phyloP scores from a whole-genome alignment of 2,329 filamentous ascomycete genomes.

The Aspergillus clavatus region DNA sequence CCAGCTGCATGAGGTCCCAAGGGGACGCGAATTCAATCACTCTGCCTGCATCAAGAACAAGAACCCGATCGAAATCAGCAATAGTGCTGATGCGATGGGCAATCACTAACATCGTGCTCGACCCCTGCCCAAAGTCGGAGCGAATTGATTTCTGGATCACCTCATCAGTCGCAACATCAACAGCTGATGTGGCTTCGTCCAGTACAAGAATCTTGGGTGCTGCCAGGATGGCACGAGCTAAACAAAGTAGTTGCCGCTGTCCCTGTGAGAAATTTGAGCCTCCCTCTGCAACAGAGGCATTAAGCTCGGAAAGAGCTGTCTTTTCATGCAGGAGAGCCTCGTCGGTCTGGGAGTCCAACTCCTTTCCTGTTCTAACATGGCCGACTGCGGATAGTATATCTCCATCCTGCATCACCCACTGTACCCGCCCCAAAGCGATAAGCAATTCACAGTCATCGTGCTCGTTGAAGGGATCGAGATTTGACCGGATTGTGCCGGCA shows the following conservation, averaged over 20 bases:
- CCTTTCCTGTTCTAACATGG: too few species aligned
- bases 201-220: not conserved
- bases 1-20: not conserved
- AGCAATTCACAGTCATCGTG: constrained; percentile 64
- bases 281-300: not conserved
- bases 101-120: not conserved
- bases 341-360: too few species aligned
- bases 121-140: not conserved
- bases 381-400: not conserved
- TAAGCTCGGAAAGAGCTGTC: not conserved
- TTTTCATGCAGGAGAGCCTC: not conserved
- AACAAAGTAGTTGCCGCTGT: not conserved
- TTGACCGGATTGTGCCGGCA: constrained; percentile 69
- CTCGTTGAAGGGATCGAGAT: constrained; percentile 70
- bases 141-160: not conserved
- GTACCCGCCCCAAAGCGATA: constrained; percentile 65
- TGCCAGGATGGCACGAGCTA: not conserved
- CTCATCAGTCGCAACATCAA: not conserved
- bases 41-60: not conserved
- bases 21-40: not conserved
- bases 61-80: not conserved
- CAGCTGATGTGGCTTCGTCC: not conserved
- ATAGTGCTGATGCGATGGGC: not conserved
- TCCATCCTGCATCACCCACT: constrained; percentile 41
- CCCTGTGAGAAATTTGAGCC: not conserved